phyloP scores from a whole-genome alignment of 306 rosid genomes.

The Prunus padus region DNA sequence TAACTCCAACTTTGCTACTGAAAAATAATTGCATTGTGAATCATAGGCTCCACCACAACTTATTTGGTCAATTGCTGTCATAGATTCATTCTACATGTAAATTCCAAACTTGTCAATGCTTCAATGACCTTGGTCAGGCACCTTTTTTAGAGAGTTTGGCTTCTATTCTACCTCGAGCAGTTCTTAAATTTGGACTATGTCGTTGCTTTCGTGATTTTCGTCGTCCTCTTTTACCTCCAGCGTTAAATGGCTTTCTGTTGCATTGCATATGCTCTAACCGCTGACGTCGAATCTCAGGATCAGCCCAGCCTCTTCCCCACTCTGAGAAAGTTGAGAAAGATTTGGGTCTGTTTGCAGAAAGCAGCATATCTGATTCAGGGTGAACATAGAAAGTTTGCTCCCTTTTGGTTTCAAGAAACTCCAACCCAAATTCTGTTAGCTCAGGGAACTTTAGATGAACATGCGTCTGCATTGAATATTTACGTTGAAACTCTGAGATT shows the following conservation, averaged over 20 bases:
- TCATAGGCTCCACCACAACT: neutral
- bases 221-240: constrained; percentile 11
- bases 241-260: constrained; percentile 23
- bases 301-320: constrained; percentile 95
- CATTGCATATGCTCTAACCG: constrained; percentile 52
- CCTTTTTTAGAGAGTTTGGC: constrained; percentile 50
- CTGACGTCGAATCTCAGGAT: constrained; percentile 88
- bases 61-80: too few species aligned
- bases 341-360: constrained; percentile 42
- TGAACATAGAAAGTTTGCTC: constrained; percentile 52
- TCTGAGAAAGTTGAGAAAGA: constrained; percentile 73
- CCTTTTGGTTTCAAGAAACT: constrained; percentile 39
- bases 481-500: constrained; percentile 10
- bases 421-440: constrained; percentile 66
- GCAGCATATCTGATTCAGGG: constrained; percentile 93
- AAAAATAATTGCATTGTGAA: neutral
- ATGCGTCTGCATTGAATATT: constrained; percentile 47
- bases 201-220: constrained; percentile 33
- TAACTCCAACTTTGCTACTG: neutral
- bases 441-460: constrained; percentile 75
- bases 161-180: constrained; percentile 65
- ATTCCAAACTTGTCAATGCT: neutral
- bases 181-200: constrained; percentile 30
- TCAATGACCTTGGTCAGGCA: constrained; percentile 19
- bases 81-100: neutral